Evolutionary conservation across 2,329 filamentous ascomycete genomes (phyloP), one percentile per base, ranked within the genome.

Genomic region (Metarhizium brunneum): DNA sequence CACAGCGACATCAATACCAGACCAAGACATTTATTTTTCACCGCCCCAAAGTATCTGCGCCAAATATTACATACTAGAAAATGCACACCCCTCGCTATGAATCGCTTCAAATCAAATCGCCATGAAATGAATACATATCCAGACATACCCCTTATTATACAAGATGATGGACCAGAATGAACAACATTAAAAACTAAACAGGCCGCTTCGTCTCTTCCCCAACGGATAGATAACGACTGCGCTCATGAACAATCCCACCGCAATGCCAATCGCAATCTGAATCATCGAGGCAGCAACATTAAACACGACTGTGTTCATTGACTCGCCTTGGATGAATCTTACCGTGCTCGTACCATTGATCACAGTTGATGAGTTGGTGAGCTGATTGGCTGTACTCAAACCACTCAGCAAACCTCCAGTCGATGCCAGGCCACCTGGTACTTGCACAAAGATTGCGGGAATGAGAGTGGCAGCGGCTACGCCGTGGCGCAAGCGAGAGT

Each of bases 401-500:
- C 75, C 75, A 60, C 74, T 77, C 11, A 78, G 61, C 35, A 78
- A 64, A 32, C 74, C 75, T 30, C 75, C 75, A 0, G 73, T 75
- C 2, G 75, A 75, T 0, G 75, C 75, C 18, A 78, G 61, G 35
- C 75, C 76, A 60, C 75, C 76, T 1, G 75, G 75, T 1, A 78
- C 75, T 59, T 77, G 75, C 2, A 74, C 73, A 51, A 78, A 77
- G 48, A 78, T 76, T 18, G 75, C 75, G 0, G 75, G 75, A 29
- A 78, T 72, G 6, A 78, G 68, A 1, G 72, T 76, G 2, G 74
- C 72, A 0, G 73, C 75, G 1, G 75, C 75, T 35, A 77, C 75
- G n/a, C 78, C 78, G 57, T 81, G 78, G 10, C 75, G 67, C 8
- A 81, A 56, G 29, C 78, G 71, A n/a, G 85, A 88, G 69, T 92